phyloP scores from a whole-genome alignment of 2,329 filamentous ascomycete genomes.

The Fusarium sp. region DNA sequence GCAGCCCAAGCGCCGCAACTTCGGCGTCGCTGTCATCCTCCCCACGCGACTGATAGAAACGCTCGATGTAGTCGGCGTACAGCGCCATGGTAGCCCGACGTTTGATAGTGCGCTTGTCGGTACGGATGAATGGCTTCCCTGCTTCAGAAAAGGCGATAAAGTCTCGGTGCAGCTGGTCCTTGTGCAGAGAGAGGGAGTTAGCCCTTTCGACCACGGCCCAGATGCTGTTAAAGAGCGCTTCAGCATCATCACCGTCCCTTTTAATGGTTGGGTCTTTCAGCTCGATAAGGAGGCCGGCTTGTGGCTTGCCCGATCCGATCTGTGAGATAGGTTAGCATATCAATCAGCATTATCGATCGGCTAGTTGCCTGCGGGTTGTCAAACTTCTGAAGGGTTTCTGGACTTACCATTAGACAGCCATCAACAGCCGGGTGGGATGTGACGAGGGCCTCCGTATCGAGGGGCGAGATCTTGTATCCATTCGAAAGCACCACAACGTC shows the following conservation, averaged over 20 bases:
- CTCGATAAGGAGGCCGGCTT: slow-evolving; percentile 44
- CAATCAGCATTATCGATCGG: fast-evolving
- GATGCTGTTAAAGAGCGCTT: slow-evolving; percentile 51
- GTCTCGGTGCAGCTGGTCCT: slow-evolving; percentile 54
- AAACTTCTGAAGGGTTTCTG: fast-evolving
- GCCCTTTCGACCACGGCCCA: slow-evolving; percentile 56
- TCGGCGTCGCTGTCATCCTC: background rate
- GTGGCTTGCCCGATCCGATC: slow-evolving; percentile 35
- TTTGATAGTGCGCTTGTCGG: slow-evolving; percentile 58
- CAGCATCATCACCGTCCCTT: slow-evolving; percentile 17
- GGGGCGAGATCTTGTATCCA: slow-evolving; percentile 46
- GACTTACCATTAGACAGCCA: slow-evolving; percentile 37
- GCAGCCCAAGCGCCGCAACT: background rate
- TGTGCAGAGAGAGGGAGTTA: slow-evolving; percentile 52
- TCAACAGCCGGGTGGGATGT: slow-evolving; percentile 39
- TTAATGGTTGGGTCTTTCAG: slow-evolving; percentile 35
- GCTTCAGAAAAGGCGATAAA: slow-evolving; percentile 54
- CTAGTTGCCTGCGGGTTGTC: background rate
- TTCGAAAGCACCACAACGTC: slow-evolving; percentile 46
- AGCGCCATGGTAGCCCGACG: slow-evolving; percentile 51
- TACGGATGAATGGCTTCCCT: slow-evolving; percentile 55
- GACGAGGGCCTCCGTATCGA: slow-evolving; percentile 44
- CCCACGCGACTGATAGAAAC: slow-evolving; percentile 48
- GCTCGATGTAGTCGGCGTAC: slow-evolving; percentile 58
- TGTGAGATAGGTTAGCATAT: background rate